phyloP scores from a whole-genome alignment of 73 alveolate genomes.

The Diophrys appendiculata region DNA sequence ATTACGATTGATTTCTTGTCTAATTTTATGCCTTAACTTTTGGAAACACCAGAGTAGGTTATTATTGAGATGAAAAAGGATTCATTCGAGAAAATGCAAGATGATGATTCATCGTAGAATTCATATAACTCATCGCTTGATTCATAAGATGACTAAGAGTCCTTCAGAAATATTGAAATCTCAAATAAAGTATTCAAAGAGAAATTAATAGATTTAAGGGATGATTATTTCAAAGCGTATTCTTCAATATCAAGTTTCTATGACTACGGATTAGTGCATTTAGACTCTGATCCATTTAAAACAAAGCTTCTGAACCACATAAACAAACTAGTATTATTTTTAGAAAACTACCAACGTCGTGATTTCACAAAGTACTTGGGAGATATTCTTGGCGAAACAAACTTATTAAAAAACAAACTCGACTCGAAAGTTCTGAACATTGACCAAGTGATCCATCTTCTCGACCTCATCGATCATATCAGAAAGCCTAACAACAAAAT shows the following conservation, averaged over 20 bases:
- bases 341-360: constrained; percentile 2
- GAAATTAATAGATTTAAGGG: neutral
- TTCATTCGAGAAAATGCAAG: neutral
- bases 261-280: constrained; percentile 30
- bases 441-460: constrained; percentile 31
- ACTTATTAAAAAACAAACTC: neutral
- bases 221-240: constrained; percentile 10
- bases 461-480: constrained; percentile 37
- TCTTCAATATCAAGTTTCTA: constrained; percentile 1
- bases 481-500: constrained; percentile 24
- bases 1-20: constrained; percentile 4
- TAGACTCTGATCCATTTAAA: constrained; percentile 26
- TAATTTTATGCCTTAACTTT: neutral
- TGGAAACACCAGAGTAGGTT: constrained; percentile 11
- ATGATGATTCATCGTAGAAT: too few species aligned
- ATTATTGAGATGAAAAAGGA: constrained; percentile 20
- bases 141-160: constrained; percentile 6
- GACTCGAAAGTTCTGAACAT: constrained; percentile 8
- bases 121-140: too few species aligned
- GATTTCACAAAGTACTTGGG: constrained; percentile 12
- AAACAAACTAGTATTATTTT: neutral
- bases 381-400: constrained; percentile 1
- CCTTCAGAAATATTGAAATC: constrained; percentile 24
- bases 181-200: constrained; percentile 17
- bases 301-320: constrained; percentile 10